Base-by-base conservation (phyloP, 2,329 filamentous ascomycete genomes). In the Elsinoe ampelina region DNA sequence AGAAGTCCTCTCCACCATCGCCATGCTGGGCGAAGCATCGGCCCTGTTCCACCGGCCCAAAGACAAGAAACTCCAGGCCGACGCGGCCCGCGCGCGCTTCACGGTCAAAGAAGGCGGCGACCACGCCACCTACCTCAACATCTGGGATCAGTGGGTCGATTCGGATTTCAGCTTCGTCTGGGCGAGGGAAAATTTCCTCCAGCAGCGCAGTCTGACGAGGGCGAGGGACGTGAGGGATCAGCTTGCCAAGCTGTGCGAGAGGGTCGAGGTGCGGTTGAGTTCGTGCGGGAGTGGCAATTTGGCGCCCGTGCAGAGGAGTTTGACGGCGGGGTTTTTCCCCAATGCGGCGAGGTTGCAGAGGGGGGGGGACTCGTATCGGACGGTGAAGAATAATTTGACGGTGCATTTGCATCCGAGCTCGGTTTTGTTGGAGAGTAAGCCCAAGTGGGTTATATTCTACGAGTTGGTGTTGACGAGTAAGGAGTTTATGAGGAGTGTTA, bases 71-170 rank as follows among this genome's bases (percentile, higher is more conserved):
- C 86, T 96, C 26, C 89, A 96, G 66, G 93, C 93, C 11, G 92
- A 98, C 70, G 89, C 87, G 60, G 93, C 93, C 0, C 84, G 90
- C 12, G 85, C 86, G 35, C 83, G 92, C 1, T 97, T 97, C 72
- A 95, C 89, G 0, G 77, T 92, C 68, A 89, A 89, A 64, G 90
- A 95, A 60, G 91, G 91, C 35, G 93, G 93, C 41, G 93, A 98
- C 68, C 88, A 95, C 65, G 69, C 93, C 4, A 90, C 89, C 0
- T 80, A 95, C 1, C 81, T 97, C 48, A 95, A 95, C 66, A 86
- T 98, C 64, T 98, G 86, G 84, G 92, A 93, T 65, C 88, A 95
- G 69, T 98, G 90, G 87, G 88, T 91, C 1, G 92, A 97, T 67
- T 85, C 83, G 50, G 92, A 95, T 71, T 98, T 89, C 72, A 88